Conservation (phyloP, 2,329 filamentous ascomycete species). For the Golovinomyces cichoracearum region DNA sequence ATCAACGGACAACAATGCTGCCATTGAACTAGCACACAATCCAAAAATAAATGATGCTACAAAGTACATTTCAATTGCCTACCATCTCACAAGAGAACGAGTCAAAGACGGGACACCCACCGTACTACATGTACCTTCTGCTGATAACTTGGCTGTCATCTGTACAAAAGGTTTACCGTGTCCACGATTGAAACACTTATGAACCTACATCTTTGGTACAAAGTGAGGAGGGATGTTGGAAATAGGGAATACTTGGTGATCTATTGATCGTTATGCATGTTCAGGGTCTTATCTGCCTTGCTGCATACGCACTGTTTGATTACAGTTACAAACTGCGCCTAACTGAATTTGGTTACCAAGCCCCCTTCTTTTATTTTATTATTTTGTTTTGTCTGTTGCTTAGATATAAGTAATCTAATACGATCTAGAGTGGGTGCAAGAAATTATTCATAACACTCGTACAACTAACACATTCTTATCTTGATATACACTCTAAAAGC, state of each 20-base stretch:
- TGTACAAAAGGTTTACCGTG: not conserved
- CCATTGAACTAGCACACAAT: not conserved
- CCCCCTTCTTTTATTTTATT: too few relatives aligned
- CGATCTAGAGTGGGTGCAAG: too few relatives aligned
- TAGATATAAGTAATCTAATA: too few relatives aligned
- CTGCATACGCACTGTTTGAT: too few relatives aligned
- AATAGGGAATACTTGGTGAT: not conserved
- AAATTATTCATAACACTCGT: too few relatives aligned
- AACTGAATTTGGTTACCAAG: too few relatives aligned
- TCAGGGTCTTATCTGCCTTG: too few relatives aligned
- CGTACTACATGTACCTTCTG: not conserved
- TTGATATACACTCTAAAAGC: too few relatives aligned
- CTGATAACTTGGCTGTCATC: not conserved
- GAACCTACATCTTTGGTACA: not conserved
- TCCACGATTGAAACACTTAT: not conserved
- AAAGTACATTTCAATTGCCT: not conserved
- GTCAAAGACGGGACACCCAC: not conserved
- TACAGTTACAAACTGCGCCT: too few relatives aligned
- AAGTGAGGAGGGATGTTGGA: not conserved
- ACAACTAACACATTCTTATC: too few relatives aligned
- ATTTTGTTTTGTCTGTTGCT: too few relatives aligned
- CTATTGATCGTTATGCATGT: too few relatives aligned
- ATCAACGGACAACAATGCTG: not conserved
- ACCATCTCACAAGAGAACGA: constrained; percentile 1
- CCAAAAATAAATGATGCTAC: not conserved